Evolutionary conservation across 1,284 basidiomycete species (phyloP), one percentile per base, ranked within the genome.

Genomic region (Leucoagaricus sp.): DNA sequence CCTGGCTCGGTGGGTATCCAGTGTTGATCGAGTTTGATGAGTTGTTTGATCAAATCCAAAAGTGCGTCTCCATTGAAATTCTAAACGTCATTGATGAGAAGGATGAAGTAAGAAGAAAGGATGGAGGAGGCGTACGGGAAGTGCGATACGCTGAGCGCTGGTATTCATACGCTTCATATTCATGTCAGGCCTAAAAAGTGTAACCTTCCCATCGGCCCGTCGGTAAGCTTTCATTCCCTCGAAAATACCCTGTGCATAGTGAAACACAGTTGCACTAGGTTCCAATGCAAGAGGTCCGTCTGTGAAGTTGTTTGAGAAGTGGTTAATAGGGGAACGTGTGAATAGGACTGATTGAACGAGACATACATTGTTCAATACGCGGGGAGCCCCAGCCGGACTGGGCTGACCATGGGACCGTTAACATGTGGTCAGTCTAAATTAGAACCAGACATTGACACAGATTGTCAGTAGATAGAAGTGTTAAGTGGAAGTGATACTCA

Each of bases 141-240:
- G 72, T 23, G 91, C 89, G 58, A 94, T 76, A 34, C 90, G 81
- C 53, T 71, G 54, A 12, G 93, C 93, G 62, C 89, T 93, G 34
- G 63, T 81, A 73, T 93, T 93, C 91, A 95, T 92, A 34, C 93
- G 85, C 70, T 85, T 86, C 96, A 99, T 98, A 79, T 99, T 99
- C 89, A 96, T 96, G 70, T 99, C 94, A 1, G 97, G 97, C 51
- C 97, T 81, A 82, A 99, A 99, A 60, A 99, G 75, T 12, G 93
- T 87, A 12, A 97, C 84, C 50, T 83, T 85, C 21, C 92, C 95
- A 47, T 87, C 78, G 50, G 84, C 75, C 63, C 91, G 87, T 56
- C 89, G 82, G 77, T 98, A 99, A 0, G 96, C 96, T 72, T 99
- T 99, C 83, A 98, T 85, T 23, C 96, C 96, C 71, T 99, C 96